phyloP scores from a whole-genome alignment of 2,329 filamentous ascomycete species.

The Penicillium digitatum region DNA sequence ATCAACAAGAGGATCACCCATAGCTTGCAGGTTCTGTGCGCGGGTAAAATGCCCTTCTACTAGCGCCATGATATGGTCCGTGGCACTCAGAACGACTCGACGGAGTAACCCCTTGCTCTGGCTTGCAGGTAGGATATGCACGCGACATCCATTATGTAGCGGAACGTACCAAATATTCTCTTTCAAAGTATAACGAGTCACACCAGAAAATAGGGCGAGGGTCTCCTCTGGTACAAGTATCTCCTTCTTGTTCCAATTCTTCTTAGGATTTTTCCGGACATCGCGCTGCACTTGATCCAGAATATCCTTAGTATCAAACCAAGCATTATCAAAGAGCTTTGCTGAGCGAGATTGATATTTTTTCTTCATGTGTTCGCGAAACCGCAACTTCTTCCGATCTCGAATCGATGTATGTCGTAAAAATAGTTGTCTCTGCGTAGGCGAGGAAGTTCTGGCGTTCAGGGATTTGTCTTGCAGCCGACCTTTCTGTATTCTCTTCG shows the following conservation, averaged over 20 bases:
- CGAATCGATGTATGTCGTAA: conserved; percentile 18
- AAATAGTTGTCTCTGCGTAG: neutral
- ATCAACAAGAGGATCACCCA: conserved; percentile 29
- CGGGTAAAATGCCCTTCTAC: conserved; percentile 29
- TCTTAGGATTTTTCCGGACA: conserved; percentile 10
- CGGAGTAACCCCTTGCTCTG: conserved; percentile 33
- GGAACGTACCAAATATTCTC: conserved; percentile 40
- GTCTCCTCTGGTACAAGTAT: conserved; percentile 36
- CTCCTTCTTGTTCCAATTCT: conserved; percentile 24
- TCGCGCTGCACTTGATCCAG: conserved; percentile 25
- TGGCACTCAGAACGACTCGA: conserved; percentile 36
- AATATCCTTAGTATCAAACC: conserved; percentile 26
- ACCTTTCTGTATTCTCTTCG: conserved; percentile 3
- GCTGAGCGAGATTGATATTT: neutral
- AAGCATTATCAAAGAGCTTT: conserved; percentile 12
- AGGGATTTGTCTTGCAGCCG: neutral
- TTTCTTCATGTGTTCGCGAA: conserved; percentile 18
- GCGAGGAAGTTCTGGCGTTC: neutral
- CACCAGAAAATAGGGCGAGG: conserved; percentile 32
- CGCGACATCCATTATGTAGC: conserved; percentile 37
- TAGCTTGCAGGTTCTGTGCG: conserved; percentile 22
- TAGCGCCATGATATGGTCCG: conserved; percentile 31
- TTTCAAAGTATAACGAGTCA: conserved; percentile 24
- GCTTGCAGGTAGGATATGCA: conserved; percentile 33
- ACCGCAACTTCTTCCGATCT: conserved; percentile 28